A percentile compares a stretch with the other conserved stretches of the same genome.
phyloP scores from a whole-genome alignment of 2,329 filamentous ascomycete species.

The Colletotrichum plurivorum region DNA sequence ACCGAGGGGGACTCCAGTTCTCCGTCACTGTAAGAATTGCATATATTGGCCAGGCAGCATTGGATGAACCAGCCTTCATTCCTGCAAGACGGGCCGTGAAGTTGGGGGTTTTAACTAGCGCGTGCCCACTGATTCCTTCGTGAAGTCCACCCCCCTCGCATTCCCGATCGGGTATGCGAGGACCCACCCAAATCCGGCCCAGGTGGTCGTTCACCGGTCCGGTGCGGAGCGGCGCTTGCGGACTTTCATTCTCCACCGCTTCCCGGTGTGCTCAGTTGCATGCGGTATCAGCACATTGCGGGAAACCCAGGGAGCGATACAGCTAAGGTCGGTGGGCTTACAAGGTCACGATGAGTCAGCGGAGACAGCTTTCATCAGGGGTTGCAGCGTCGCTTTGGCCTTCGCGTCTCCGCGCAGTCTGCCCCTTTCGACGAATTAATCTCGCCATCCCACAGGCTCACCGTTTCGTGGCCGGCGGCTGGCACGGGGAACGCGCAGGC shows the following conservation, averaged over 20 bases:
- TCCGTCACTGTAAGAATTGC: too few species aligned
- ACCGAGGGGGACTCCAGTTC: too few species aligned
- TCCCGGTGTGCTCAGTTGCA: neutral
- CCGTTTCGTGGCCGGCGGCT: slow-evolving; percentile 18
- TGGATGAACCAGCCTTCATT: too few species aligned
- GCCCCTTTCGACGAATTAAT: slow-evolving; percentile 5
- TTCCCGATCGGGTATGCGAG: slow-evolving; percentile 31
- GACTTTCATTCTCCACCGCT: neutral
- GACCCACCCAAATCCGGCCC: neutral
- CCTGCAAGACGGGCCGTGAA: too few species aligned
- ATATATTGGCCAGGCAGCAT: too few species aligned
- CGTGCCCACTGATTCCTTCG: too few species aligned
- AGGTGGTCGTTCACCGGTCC: neutral
- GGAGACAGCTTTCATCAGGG: slow-evolving; percentile 1
- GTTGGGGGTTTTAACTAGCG: too few species aligned
- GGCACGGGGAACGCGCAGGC: neutral
- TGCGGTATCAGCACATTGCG: neutral
- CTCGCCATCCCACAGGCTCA: neutral
- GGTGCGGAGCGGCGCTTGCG: neutral
- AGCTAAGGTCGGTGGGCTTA: neutral
- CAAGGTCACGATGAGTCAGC: slow-evolving; percentile 1
- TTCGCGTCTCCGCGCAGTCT: neutral
- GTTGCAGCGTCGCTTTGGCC: neutral
- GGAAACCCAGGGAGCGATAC: neutral
- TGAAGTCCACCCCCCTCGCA: slow-evolving; percentile 3